Evolutionary conservation across 1,139 yeast species (phyloP).

Genomic region (Casaregolazyma lundiana): DNA sequence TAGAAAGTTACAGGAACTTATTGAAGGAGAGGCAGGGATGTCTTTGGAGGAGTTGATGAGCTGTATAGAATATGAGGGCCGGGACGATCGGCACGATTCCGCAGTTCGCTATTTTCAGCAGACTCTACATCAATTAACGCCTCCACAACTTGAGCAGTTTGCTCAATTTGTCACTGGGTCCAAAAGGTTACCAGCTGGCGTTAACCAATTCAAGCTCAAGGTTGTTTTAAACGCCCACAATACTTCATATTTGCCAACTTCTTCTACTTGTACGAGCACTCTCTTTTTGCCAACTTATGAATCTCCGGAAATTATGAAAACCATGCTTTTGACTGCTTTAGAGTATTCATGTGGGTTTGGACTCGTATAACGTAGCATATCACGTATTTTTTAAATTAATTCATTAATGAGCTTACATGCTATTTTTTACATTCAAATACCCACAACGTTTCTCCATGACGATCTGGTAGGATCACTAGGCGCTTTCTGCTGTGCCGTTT

Average conservation of each 20-base stretch:
- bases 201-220: conserved; percentile 18
- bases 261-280: conserved; percentile 28
- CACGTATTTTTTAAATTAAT: not conserved
- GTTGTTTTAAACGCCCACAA: conserved; percentile 24
- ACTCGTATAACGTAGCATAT: conserved; percentile 10
- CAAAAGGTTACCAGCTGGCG: conserved; percentile 26
- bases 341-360: conserved; percentile 31
- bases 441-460: conserved; percentile 10
- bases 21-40: conserved; percentile 23
- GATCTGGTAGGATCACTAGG: not conserved
- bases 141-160: conserved; percentile 18
- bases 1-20: conserved; percentile 17
- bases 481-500: not conserved
- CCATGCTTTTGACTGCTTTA: conserved; percentile 23
- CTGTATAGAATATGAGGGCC: conserved; percentile 19
- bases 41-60: conserved; percentile 17
- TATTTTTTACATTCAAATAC: conserved; percentile 4
- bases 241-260: conserved; percentile 23
- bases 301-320: conserved; percentile 16
- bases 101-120: conserved; percentile 23
- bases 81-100: conserved; percentile 17
- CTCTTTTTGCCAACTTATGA: conserved; percentile 27
- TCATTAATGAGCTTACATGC: no score
- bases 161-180: conserved; percentile 32
- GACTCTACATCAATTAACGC: conserved; percentile 20